Conservation (phyloP, 345 rosid species). For the Melastoma malabathricum region DNA sequence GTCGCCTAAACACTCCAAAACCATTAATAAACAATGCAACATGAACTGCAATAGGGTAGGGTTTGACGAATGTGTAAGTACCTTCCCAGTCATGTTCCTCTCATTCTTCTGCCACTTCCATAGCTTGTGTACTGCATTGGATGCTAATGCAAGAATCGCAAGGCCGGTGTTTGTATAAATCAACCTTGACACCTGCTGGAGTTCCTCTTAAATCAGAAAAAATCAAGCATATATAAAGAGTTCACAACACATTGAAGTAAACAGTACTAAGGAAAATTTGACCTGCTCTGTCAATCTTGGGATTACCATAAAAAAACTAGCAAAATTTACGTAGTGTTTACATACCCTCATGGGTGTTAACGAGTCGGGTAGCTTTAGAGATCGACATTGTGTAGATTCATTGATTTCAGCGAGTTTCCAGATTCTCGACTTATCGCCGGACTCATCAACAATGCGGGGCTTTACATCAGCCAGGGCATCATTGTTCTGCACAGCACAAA, state of each 20-base stretch:
- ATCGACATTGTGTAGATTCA: slow-evolving; percentile 58
- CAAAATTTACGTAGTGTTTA: too few species aligned
- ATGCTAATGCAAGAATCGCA: slow-evolving; percentile 65
- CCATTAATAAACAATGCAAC: not conserved
- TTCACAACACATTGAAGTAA: too few species aligned
- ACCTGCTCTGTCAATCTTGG: too few species aligned
- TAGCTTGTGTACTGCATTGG: slow-evolving; percentile 86
- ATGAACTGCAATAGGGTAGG: not conserved
- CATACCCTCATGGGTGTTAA: slow-evolving; percentile 47
- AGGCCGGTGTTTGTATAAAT: slow-evolving; percentile 75
- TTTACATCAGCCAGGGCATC: slow-evolving; percentile 33
- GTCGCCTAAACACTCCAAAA: slow-evolving; percentile 38
- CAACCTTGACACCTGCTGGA: slow-evolving; percentile 54
- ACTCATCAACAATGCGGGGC: slow-evolving; percentile 50
- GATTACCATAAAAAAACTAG: too few species aligned
- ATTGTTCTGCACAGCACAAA: too few species aligned
- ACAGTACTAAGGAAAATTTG: too few species aligned
- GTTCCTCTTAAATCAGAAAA: not conserved
- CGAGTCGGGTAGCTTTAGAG: slow-evolving; percentile 63
- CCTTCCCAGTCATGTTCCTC: slow-evolving; percentile 43
- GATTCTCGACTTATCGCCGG: slow-evolving; percentile 43
- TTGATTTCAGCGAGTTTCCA: slow-evolving; percentile 72
- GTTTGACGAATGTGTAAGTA: slow-evolving; percentile 8
- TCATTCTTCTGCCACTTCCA: slow-evolving; percentile 92
- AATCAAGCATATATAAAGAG: too few species aligned